These are phyloP conservation scores for Solanum chilense DNA, from an alignment of 257 asterid species.

Conservation along the genomic window DNA sequence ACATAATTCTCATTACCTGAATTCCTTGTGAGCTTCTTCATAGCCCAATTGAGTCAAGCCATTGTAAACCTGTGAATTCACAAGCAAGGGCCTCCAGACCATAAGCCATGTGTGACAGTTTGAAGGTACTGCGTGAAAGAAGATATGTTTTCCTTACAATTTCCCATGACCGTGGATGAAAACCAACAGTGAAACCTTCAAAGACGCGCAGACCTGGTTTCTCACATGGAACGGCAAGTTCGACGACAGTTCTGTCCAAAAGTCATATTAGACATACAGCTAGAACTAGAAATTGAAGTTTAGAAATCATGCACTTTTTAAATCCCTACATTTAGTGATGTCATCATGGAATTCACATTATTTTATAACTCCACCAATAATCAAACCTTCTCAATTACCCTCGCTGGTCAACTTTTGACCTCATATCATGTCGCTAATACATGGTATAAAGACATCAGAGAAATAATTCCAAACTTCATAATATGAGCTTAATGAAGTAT, in stretches of 20 bases:
- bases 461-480: not conserved
- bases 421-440: not conserved
- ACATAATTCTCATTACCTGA: constrained; percentile 39
- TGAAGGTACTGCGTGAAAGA: not conserved
- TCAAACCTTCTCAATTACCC: not conserved
- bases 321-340: not conserved
- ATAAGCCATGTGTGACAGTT: constrained; percentile 4
- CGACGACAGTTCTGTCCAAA: constrained; percentile 51
- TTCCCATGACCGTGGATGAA: constrained; percentile 93
- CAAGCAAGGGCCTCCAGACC: constrained; percentile 1
- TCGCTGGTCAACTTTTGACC: not conserved
- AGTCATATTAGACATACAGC: not conserved
- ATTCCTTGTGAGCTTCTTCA: constrained; percentile 64
- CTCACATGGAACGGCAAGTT: constrained; percentile 88
- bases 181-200: constrained; percentile 95
- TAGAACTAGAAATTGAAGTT: not conserved
- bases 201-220: constrained; percentile 74
- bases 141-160: constrained; percentile 35
- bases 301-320: not conserved
- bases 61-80: constrained; percentile 61
- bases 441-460: not conserved
- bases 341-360: not conserved
- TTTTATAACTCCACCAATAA: not conserved
- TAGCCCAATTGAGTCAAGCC: constrained; percentile 92
- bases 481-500: not conserved